Percentiles rank a stretch among this genome's conserved stretches.
These are phyloP conservation scores for Aspergillus egyptiacus DNA, from an alignment of 495 filamentous ascomycete species.

Conservation along the genomic window DNA sequence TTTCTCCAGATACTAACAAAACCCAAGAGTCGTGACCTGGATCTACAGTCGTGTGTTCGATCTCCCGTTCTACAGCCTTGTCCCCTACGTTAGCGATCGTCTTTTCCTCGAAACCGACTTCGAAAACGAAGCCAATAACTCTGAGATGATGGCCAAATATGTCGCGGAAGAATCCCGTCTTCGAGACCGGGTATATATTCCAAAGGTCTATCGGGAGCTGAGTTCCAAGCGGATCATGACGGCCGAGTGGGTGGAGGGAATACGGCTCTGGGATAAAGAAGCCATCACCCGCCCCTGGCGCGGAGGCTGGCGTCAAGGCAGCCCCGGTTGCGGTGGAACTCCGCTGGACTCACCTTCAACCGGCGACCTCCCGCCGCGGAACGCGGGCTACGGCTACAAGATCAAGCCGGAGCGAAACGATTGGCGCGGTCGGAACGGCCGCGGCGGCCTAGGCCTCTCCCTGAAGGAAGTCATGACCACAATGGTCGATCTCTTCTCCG, in stretches of 20 bases:
- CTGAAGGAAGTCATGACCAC: constrained; percentile 87
- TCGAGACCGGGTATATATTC: constrained; percentile 77
- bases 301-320: constrained; percentile 67
- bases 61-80: constrained; percentile 77
- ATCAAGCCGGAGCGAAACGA: constrained; percentile 73
- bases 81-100: constrained; percentile 85
- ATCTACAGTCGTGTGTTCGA: constrained; percentile 80
- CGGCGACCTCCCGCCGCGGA: too few species aligned
- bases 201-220: constrained; percentile 73
- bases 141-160: constrained; percentile 71
- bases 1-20: constrained; percentile 4
- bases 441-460: constrained; percentile 75
- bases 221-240: constrained; percentile 84
- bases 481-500: constrained; percentile 91
- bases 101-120: constrained; percentile 92
- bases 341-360: constrained; percentile 49
- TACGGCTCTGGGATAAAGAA: constrained; percentile 84
- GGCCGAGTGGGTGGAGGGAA: constrained; percentile 95
- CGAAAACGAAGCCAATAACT: constrained; percentile 80
- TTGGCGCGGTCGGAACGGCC: constrained; percentile 65
- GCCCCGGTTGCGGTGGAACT: constrained; percentile 68
- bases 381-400: constrained; percentile 21
- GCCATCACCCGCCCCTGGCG: constrained; percentile 67
- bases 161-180: constrained; percentile 73
- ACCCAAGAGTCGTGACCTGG: constrained; percentile 59